Evolutionary conservation across 805 yeast genomes (phyloP), one percentile per base, ranked within the genome.

Genomic region (Wickerhamiella spandovensis): DNA sequence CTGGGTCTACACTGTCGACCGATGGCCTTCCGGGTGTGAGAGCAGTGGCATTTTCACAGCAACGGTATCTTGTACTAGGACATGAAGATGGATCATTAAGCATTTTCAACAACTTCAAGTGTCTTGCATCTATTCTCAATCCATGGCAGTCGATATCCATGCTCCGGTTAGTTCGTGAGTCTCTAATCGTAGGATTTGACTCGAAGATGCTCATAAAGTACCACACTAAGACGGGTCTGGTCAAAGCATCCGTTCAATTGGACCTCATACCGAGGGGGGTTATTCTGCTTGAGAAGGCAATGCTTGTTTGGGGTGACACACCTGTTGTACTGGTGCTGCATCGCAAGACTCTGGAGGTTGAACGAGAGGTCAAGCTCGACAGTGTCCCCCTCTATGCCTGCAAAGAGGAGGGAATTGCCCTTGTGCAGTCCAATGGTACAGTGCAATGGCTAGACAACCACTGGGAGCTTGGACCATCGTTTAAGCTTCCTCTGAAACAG

Each of bases 351-450:
- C 45, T 51, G 20, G 53, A 48, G 17, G 22, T 51, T 5, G 46
- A 41, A 6, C 20, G 25, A 15, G 39, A 24, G 13, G 23, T 51
- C 9, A 18, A 17, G 2, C 43, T 51, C 21, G 44, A 44, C 18
- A 43, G 49, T 7, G 38, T 44, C 23, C 53, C 53, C 12, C 42
- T 51, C 2, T 41, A 48, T 1, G 51, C 48, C 12, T 30, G 43
- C 23, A 23, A 32, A 9, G 45, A 44, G 23, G 22, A 18, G 15
- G 47, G 38, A 8, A 35, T 51, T 38, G 51, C 45, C 3, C 32
- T 45, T 4, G 48, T 48, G 2, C 35, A 44, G 3, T 18, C 47
- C 8, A 44, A 47, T 12, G 53, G 53, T 13, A 18, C 28, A 6
- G n/a, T 51, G 8, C 48, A 51, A 24, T 46, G 30, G 44, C 13